These are phyloP conservation scores for Eremothecium sinecaudum DNA, from an alignment of 1,139 yeast genomes.

Conservation along the genomic window DNA sequence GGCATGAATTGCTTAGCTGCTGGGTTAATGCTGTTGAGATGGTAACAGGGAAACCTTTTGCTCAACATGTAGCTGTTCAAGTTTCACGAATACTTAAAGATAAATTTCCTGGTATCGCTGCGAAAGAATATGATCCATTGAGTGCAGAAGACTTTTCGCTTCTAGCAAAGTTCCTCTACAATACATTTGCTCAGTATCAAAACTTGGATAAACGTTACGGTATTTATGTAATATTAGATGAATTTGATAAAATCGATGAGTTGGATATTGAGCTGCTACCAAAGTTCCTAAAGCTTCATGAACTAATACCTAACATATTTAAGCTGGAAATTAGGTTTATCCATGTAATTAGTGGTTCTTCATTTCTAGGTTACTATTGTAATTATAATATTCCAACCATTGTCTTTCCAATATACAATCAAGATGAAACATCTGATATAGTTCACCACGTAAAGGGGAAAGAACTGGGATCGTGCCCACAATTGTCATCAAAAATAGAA, in stretches of 20 bases:
- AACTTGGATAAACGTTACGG: conserved; percentile 8
- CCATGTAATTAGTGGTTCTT: conserved; percentile 19
- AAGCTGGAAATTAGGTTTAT: conserved; percentile 22
- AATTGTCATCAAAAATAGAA: conserved; percentile 9
- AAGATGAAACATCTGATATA: conserved; percentile 19
- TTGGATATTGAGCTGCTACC: conserved; percentile 26
- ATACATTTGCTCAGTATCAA: conserved; percentile 16
- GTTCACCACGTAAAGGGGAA: conserved; percentile 14
- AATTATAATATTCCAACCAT: conserved; percentile 24
- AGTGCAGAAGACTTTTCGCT: conserved; percentile 27
- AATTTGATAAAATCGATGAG: conserved; percentile 27
- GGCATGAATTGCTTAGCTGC: conserved; percentile 14
- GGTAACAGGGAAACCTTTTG: conserved; percentile 28
- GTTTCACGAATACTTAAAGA: conserved; percentile 16
- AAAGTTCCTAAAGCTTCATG: conserved; percentile 24
- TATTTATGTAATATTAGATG: conserved; percentile 24
- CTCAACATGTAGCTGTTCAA: conserved; percentile 25
- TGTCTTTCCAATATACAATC: conserved; percentile 26
- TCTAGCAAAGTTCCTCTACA: conserved; percentile 18
- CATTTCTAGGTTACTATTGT: conserved; percentile 23
- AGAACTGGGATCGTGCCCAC: conserved; percentile 13
- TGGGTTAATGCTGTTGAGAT: conserved; percentile 25
- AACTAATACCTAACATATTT: conserved; percentile 15
- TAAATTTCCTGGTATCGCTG: conserved; percentile 12
- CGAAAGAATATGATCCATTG: conserved; percentile 22